Evolutionary conservation across 768 basidiomycete genomes (phyloP).

Genomic region (Termitomyces sp.): DNA sequence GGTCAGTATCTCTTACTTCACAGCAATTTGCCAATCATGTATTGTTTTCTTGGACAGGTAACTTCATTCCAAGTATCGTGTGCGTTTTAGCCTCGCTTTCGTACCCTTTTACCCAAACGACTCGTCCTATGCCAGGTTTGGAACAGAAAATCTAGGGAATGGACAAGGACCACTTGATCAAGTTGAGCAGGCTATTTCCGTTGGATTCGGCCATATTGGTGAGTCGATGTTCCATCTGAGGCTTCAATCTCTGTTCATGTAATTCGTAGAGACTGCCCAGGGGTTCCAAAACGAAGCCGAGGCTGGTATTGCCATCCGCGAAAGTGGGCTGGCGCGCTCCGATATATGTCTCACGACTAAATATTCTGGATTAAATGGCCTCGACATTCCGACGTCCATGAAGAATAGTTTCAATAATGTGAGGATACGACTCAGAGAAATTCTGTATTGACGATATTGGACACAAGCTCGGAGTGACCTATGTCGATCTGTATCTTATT

Average conservation of each 20-base stretch:
- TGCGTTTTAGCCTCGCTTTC: background rate
- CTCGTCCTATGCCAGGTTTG: conserved; percentile 36
- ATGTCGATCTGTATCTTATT: conserved; percentile 69
- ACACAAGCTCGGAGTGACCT: conserved; percentile 49
- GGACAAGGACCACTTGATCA: conserved; percentile 46
- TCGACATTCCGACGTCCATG: conserved; percentile 24
- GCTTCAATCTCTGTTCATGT: background rate
- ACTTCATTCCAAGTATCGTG: conserved; percentile 40
- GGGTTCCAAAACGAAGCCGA: conserved; percentile 38
- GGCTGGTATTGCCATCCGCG: conserved; percentile 35
- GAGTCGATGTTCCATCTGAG: conserved; percentile 10
- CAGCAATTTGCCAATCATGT: background rate
- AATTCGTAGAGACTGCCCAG: conserved; percentile 57
- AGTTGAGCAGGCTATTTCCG: conserved; percentile 57
- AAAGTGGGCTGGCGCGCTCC: conserved; percentile 40
- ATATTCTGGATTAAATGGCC: conserved; percentile 23
- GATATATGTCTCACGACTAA: conserved; percentile 54
- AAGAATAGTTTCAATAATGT: conserved; percentile 47
- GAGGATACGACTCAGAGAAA: conserved; percentile 2
- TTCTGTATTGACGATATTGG: conserved; percentile 1
- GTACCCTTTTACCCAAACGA: background rate
- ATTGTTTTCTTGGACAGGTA: conserved; percentile 24
- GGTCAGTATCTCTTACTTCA: conserved; percentile 24
- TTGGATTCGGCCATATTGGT: conserved; percentile 64
- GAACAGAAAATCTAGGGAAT: conserved; percentile 61